These are phyloP conservation scores for Cenchrus fungigraminus DNA, from an alignment of 176 grass and related monocot species.

Conservation along the genomic window DNA sequence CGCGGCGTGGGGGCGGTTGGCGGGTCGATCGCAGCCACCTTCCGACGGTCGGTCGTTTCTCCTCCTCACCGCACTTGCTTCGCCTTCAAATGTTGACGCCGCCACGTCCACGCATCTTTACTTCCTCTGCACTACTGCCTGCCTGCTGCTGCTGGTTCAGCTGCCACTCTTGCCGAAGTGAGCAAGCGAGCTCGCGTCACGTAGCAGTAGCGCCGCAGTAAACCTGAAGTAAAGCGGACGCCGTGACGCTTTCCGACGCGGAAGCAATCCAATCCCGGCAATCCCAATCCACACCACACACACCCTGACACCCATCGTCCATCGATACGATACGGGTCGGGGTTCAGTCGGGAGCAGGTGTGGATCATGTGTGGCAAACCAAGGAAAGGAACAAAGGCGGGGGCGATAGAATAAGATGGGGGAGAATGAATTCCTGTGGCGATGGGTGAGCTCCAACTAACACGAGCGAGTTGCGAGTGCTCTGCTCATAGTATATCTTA, in stretches of 20 bases:
- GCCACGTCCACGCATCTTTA: conserved; percentile 8
- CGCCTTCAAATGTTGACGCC: conserved; percentile 23
- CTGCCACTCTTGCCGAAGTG: not conserved
- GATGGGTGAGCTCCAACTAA: conserved; percentile 39
- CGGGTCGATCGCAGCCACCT: conserved; percentile 48
- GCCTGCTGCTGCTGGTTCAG: not conserved
- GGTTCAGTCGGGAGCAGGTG: conserved; percentile 29
- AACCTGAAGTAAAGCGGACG: conserved; percentile 38
- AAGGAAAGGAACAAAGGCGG: not conserved
- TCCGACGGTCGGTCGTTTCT: conserved; percentile 26
- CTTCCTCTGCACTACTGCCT: conserved; percentile 32
- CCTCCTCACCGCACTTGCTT: conserved; percentile 31
- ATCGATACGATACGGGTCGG: conserved; percentile 12
- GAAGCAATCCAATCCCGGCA: not conserved
- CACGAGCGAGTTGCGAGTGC: not conserved
- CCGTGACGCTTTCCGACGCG: conserved; percentile 15
- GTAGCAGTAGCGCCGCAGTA: conserved; percentile 33
- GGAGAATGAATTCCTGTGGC: conserved; percentile 7
- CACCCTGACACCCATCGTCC: not conserved
- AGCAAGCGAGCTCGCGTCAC: not conserved
- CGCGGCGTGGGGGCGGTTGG: conserved; percentile 38
- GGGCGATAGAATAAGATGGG: conserved; percentile 14
- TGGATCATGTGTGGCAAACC: not conserved
- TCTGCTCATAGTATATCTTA: not conserved
- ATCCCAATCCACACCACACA: too few species aligned